These are phyloP conservation scores for Candida nitratophila DNA, from an alignment of 805 yeast species.

Conservation along the genomic window DNA sequence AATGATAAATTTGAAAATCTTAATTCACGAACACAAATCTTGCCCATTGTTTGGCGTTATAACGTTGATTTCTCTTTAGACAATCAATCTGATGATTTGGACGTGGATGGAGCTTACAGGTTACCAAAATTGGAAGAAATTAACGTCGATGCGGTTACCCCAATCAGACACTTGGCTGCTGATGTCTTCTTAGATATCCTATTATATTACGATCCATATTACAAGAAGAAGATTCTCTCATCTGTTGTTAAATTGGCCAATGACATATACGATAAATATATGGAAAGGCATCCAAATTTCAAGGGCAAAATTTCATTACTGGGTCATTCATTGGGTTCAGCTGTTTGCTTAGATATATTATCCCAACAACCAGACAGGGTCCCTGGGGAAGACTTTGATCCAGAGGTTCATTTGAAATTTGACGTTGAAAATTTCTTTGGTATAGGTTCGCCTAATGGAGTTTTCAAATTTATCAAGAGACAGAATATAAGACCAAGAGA, in stretches of 20 bases:
- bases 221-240: constrained; percentile 52
- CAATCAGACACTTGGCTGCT: constrained; percentile 73
- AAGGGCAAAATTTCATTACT: constrained; percentile 76
- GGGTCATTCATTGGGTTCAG: constrained; percentile 92
- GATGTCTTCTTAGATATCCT: constrained; percentile 83
- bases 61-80: constrained; percentile 54
- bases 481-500: constrained; percentile 45
- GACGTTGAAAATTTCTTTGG: constrained; percentile 70
- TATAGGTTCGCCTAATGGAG: constrained; percentile 88
- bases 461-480: constrained; percentile 68
- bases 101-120: constrained; percentile 31
- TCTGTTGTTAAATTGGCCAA: constrained; percentile 63
- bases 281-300: constrained; percentile 60
- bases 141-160: constrained; percentile 69
- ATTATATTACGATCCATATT: constrained; percentile 67
- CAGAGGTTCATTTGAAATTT: constrained; percentile 46
- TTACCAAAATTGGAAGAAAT: constrained; percentile 65
- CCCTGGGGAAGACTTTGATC: constrained; percentile 23
- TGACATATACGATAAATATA: constrained; percentile 48
- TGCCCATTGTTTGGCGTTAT: constrained; percentile 92
- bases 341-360: constrained; percentile 72
- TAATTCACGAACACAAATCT: constrained; percentile 67
- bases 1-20: constrained; percentile 15
- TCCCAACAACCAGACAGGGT: constrained; percentile 36
- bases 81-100: constrained; percentile 28